Conservation (phyloP, 495 filamentous ascomycete genomes). For the Sphaerosporella brunnea region DNA sequence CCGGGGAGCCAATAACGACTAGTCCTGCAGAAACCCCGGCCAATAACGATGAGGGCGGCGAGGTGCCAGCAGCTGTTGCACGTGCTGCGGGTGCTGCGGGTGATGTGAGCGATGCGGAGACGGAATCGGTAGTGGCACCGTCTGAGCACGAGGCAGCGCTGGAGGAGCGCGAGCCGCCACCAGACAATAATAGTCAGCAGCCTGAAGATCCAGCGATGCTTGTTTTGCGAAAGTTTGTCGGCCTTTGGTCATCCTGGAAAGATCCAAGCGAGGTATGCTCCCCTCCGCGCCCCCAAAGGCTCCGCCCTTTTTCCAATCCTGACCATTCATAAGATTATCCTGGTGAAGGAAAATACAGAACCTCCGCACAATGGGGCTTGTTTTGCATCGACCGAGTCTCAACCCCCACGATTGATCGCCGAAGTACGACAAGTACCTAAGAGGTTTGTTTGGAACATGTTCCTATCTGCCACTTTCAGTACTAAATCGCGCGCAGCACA, state of each 20-base stretch:
- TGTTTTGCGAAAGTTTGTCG: constrained; percentile 46
- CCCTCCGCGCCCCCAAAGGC: not conserved
- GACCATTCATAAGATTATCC: constrained; percentile 32
- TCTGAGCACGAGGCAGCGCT: not conserved
- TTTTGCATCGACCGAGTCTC: constrained; percentile 22
- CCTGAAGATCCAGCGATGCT: constrained; percentile 8
- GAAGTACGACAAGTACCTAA: constrained; percentile 28
- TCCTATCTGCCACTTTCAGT: constrained; percentile 23
- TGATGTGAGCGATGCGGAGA: too few species aligned
- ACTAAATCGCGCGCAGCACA: constrained; percentile 26
- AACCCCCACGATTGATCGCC: constrained; percentile 27
- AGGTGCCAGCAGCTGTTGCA: not conserved
- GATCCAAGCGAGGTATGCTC: constrained; percentile 41
- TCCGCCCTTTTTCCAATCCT: not conserved
- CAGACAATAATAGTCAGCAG: not conserved
- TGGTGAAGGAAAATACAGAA: constrained; percentile 55
- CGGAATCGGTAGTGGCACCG: too few species aligned
- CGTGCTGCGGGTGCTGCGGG: too few species aligned
- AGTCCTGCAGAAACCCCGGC: not conserved
- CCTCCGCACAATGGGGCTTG: constrained; percentile 52
- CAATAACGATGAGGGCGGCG: not conserved
- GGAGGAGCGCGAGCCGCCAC: not conserved
- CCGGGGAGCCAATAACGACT: not conserved
- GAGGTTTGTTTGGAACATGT: constrained; percentile 20
- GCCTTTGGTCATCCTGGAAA: constrained; percentile 60